Percentiles rank a stretch among this genome's conserved stretches.
phyloP scores from a whole-genome alignment of 805 yeast species.

The Ogataea saltuana region DNA sequence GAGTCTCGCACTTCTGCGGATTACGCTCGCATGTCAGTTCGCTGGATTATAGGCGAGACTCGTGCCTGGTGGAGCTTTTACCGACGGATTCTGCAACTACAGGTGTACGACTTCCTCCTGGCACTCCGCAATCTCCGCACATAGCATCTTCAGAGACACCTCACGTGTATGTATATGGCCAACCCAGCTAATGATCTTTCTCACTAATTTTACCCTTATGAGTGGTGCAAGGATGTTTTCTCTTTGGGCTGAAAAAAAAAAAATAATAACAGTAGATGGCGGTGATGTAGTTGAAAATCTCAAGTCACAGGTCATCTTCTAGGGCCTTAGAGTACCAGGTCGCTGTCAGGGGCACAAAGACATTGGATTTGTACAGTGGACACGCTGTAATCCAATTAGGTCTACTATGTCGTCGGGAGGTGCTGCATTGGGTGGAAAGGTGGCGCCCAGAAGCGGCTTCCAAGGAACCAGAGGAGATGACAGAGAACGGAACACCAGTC shows the following conservation, averaged over 20 bases:
- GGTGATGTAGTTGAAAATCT: too few species aligned
- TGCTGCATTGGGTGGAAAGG: constrained; percentile 3
- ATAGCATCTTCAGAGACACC: too few species aligned
- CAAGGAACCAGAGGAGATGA: not conserved
- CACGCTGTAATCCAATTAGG: not conserved
- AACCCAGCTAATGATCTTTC: too few species aligned
- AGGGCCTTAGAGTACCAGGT: too few species aligned
- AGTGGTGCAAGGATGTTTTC: too few species aligned
- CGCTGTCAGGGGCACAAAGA: not conserved
- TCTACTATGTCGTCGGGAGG: constrained; percentile 7
- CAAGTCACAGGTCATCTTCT: too few species aligned
- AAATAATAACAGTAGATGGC: too few species aligned
- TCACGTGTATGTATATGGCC: too few species aligned
- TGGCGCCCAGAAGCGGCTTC: not conserved
- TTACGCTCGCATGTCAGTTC: constrained; percentile 20
- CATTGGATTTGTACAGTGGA: not conserved
- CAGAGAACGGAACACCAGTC: not conserved
- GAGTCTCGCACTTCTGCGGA: constrained; percentile 8
- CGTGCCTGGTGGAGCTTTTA: constrained; percentile 36
- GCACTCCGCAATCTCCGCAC: too few species aligned
- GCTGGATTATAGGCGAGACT: constrained; percentile 31
- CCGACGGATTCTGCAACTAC: constrained; percentile 34
- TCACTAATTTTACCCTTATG: not conserved
- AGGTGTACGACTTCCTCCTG: constrained; percentile 36
- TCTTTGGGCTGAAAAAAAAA: too few species aligned